Evolutionary conservation across 2,329 filamentous ascomycete genomes (phyloP).

Genomic region (Raffaelea ambrosiae): DNA sequence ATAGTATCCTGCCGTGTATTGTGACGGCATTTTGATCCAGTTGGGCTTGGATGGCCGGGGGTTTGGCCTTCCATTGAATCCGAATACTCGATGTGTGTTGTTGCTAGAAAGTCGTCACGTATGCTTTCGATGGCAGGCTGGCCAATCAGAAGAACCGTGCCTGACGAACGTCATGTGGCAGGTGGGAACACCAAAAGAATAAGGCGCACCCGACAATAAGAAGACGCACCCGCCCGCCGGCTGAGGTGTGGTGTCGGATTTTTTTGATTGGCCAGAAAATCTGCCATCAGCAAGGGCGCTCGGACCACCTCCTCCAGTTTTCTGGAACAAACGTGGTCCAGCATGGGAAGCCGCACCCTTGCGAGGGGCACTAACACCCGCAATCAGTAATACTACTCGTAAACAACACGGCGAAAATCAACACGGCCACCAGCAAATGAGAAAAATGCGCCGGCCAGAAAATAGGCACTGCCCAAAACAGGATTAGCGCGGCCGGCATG

Average conservation of each 20-base stretch:
- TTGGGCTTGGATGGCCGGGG: no score
- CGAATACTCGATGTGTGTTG: no score
- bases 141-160: no score
- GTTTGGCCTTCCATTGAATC: no score
- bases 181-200: background rate
- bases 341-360: no score
- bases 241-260: constrained; percentile 1
- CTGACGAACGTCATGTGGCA: no score
- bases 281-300: constrained; percentile 2
- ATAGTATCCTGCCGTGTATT: no score
- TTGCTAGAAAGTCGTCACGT: no score
- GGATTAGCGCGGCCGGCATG: constrained; percentile 7
- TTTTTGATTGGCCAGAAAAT: constrained; percentile 11
- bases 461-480: constrained; percentile 1
- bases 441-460: background rate
- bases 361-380: background rate
- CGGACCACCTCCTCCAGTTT: background rate
- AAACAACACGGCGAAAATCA: background rate
- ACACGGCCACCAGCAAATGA: background rate
- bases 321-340: background rate
- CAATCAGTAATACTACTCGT: constrained; percentile 2
- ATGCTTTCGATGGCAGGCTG: no score
- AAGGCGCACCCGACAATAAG: background rate
- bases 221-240: background rate
- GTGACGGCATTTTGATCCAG: no score